phyloP scores from a whole-genome alignment of 1,139 yeast species.

The Hemisphaericaspora subhashii region DNA sequence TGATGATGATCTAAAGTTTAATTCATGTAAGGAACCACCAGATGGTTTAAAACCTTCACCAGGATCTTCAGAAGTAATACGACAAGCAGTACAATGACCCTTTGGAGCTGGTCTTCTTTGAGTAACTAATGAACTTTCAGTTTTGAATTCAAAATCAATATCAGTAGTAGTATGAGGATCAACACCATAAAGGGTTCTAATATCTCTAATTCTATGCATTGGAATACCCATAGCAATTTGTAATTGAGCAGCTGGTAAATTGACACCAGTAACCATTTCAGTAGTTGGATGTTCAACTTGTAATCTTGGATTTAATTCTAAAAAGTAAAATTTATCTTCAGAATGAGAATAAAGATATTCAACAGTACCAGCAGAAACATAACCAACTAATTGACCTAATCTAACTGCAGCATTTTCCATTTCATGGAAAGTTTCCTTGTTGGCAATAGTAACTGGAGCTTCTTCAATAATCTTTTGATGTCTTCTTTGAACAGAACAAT shows the following conservation, averaged over 20 bases:
- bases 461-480: conserved; percentile 96
- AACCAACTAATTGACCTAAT: conserved; percentile 93
- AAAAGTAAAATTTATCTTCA: conserved; percentile 91
- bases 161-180: conserved; percentile 92
- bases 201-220: conserved; percentile 89
- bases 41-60: conserved; percentile 99
- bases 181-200: conserved; percentile 88
- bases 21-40: conserved; percentile 93
- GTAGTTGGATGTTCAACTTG: conserved; percentile 99
- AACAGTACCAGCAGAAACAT: conserved; percentile 98
- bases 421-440: conserved; percentile 74
- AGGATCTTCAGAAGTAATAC: conserved; percentile 98
- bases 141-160: conserved; percentile 85
- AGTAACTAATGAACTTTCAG: conserved; percentile 65
- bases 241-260: conserved; percentile 95
- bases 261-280: conserved; percentile 98
- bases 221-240: conserved; percentile 99
- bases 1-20: conserved; percentile 93
- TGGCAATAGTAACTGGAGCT: conserved; percentile 95
- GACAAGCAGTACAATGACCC: conserved; percentile 98
- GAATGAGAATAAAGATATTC: conserved; percentile 93
- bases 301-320: conserved; percentile 95
- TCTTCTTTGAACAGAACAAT: conserved; percentile 96
- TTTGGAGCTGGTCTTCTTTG: conserved; percentile 94
- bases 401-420: conserved; percentile 98